Percentiles rank a stretch among this genome's conserved stretches.
Evolutionary conservation across 371 early-diverging fungal genomes (phyloP).

Genomic region (Quaeritorhiza haematococci): DNA sequence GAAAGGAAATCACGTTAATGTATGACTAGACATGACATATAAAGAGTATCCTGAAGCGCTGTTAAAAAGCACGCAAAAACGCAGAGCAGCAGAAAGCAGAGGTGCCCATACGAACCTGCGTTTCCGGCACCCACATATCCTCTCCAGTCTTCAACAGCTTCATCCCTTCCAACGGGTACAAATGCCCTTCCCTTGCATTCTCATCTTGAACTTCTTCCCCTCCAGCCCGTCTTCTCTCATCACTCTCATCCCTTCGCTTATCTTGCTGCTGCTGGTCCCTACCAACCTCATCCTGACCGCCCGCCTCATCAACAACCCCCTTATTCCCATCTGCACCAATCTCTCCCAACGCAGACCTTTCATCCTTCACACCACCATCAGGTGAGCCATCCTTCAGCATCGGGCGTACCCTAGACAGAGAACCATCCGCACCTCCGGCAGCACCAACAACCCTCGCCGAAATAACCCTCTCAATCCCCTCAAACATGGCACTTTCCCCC

Average conservation of each 20-base stretch:
- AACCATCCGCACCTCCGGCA: slow-evolving; percentile 14
- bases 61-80: background rate
- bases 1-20: slow-evolving; percentile 3
- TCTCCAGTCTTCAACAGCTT: slow-evolving; percentile 49
- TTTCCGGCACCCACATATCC: slow-evolving; percentile 64
- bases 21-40: background rate
- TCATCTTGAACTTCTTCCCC: too few species aligned
- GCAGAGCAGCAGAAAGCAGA: background rate
- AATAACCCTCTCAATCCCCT: slow-evolving; percentile 17
- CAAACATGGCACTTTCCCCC: slow-evolving; percentile 20
- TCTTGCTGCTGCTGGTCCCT: slow-evolving; percentile 13
- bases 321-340: slow-evolving; percentile 18
- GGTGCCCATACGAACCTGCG: slow-evolving; percentile 54
- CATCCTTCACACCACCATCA: too few species aligned
- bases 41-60: background rate
- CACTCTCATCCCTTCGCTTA: slow-evolving; percentile 25
- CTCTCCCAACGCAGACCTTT: slow-evolving; percentile 25
- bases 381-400: too few species aligned
- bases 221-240: slow-evolving; percentile 25
- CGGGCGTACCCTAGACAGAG: too few species aligned
- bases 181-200: slow-evolving; percentile 25
- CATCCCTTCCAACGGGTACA: slow-evolving; percentile 32
- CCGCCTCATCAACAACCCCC: slow-evolving; percentile 5
- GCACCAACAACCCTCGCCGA: slow-evolving; percentile 8
- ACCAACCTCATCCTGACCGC: slow-evolving; percentile 3